Evolutionary conservation across 2,329 filamentous ascomycete genomes (phyloP).

Genomic region (Septoria linicola): DNA sequence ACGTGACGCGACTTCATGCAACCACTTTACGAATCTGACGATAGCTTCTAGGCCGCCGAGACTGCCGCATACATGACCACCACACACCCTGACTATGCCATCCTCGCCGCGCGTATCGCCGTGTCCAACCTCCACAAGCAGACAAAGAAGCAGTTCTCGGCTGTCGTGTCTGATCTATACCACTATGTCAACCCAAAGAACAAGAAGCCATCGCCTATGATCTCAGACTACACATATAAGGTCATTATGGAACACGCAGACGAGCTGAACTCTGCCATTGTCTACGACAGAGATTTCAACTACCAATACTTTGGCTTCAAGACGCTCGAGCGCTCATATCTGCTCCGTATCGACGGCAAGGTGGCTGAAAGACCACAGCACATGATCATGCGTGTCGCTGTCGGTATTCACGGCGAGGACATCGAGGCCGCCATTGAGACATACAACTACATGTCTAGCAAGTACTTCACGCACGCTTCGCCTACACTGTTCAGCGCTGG

Average conservation of each 20-base stretch:
- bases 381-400: conserved; percentile 99
- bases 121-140: conserved; percentile 99
- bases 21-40: conserved; percentile 11
- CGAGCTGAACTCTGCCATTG: conserved; percentile 96
- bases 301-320: conserved; percentile 99
- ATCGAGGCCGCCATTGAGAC: conserved; percentile 95
- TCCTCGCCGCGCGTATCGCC: conserved; percentile 95
- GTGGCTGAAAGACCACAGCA: conserved; percentile 97
- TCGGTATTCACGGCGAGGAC: conserved; percentile 93
- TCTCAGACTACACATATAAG: conserved; percentile 85
- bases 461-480: conserved; percentile 97
- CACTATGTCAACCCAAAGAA: conserved; percentile 97
- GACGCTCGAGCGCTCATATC: conserved; percentile 95
- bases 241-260: conserved; percentile 94
- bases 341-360: conserved; percentile 92
- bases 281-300: conserved; percentile 99
- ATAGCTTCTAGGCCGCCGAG: conserved; percentile 74
- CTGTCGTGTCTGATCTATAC: conserved; percentile 89
- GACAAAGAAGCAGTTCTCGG: conserved; percentile 99
- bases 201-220: conserved; percentile 81
- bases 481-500: conserved; percentile 98
- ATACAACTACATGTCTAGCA: conserved; percentile 98
- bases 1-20: conserved; percentile 43
- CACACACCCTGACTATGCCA: conserved; percentile 97
- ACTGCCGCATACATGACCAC: conserved; percentile 99